Evolutionary conservation across 2,329 filamentous ascomycete genomes (phyloP).

Genomic region (Epichloe amarillans): DNA sequence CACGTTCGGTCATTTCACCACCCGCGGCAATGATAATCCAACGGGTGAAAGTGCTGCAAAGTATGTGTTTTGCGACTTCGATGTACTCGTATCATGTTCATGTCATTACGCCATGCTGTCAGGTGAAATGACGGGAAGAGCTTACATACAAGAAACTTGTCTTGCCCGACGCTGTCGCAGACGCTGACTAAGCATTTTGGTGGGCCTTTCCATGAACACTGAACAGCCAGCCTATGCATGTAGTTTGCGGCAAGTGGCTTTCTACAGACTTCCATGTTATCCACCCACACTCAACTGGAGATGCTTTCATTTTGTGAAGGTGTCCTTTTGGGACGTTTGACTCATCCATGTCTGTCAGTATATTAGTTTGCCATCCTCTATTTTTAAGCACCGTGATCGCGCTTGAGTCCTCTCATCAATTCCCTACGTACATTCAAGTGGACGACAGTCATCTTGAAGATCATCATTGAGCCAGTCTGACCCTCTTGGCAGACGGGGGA

Average conservation of each 20-base stretch:
- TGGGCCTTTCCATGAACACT: neutral
- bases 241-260: neutral
- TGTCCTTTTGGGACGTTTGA: conserved; percentile 8
- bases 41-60: neutral
- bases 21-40: neutral
- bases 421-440: no score
- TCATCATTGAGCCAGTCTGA: no score
- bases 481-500: no score
- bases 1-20: neutral
- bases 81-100: neutral
- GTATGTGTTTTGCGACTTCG: no score
- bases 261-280: conserved; percentile 1
- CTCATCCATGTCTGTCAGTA: conserved; percentile 5
- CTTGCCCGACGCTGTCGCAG: neutral
- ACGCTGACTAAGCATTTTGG: conserved; percentile 1
- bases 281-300: neutral
- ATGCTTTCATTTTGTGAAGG: conserved; percentile 3
- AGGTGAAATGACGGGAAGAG: neutral
- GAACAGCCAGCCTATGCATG: neutral
- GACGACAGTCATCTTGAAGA: no score
- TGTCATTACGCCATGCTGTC: neutral
- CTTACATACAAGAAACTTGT: neutral
- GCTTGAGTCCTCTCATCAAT: neutral
- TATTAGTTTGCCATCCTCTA: neutral
- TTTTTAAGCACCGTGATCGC: neutral